A percentile compares a stretch with the other conserved stretches of the same genome.
Evolutionary conservation across 345 rosid species (phyloP).

Genomic region (Psidium friedrichsthalianum): DNA sequence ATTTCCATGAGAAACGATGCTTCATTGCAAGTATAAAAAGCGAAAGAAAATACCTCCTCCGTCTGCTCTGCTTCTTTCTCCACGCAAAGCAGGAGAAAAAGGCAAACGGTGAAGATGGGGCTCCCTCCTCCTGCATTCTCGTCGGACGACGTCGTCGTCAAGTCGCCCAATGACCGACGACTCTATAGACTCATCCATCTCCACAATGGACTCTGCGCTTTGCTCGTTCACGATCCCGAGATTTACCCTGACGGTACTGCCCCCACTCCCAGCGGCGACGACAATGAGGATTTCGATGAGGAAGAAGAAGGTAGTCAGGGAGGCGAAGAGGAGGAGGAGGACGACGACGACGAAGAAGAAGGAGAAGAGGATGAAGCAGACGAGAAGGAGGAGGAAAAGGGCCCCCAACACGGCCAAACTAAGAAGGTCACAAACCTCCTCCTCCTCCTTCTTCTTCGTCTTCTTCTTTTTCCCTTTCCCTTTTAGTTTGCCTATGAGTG

Average conservation of each 20-base stretch:
- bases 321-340: slow-evolving; percentile 19
- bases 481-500: background rate
- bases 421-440: slow-evolving; percentile 41
- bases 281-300: background rate
- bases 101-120: background rate
- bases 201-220: slow-evolving; percentile 65
- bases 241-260: slow-evolving; percentile 43
- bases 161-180: slow-evolving; percentile 74
- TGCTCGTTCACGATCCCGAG: slow-evolving; percentile 94
- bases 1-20: background rate
- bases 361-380: slow-evolving; percentile 6
- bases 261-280: background rate
- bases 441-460: background rate
- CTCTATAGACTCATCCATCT: slow-evolving; percentile 63
- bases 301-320: slow-evolving; percentile 7
- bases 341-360: slow-evolving; percentile 10
- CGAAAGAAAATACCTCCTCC: background rate
- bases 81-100: background rate
- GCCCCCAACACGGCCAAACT: slow-evolving; percentile 34
- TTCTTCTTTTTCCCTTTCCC: background rate
- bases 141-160: slow-evolving; percentile 48
- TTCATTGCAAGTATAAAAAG: background rate
- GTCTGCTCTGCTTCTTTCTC: background rate
- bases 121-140: background rate
- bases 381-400: slow-evolving; percentile 6